Evolutionary conservation across 305 asterid genomes (phyloP).

Genomic region (Fraxinus floribunda): DNA sequence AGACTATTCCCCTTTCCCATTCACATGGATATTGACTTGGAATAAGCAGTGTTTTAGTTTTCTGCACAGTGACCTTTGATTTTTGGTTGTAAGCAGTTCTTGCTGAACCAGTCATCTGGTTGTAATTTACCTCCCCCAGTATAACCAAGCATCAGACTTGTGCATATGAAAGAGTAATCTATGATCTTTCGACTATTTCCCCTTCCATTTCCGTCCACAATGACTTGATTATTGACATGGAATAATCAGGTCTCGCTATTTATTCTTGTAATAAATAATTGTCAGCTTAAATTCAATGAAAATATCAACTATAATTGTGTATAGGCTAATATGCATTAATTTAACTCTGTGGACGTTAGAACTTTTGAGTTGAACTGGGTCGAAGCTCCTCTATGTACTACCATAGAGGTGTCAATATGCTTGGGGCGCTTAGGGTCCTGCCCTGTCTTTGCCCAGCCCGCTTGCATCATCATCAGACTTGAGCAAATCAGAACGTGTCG

Average conservation of each 20-base stretch:
- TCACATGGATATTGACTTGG: not conserved
- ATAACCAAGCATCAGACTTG: not conserved
- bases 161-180: not conserved
- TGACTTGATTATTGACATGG: not conserved
- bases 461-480: no score
- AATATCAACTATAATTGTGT: not conserved
- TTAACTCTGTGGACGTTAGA: not conserved
- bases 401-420: no score
- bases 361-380: not conserved
- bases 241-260: not conserved
- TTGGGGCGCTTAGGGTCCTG: no score
- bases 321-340: not conserved
- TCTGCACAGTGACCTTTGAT: not conserved
- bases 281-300: not conserved
- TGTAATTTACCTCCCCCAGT: not conserved
- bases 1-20: not conserved
- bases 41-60: not conserved
- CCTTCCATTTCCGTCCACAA: not conserved
- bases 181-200: not conserved
- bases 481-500: no score
- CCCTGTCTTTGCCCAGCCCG: no score
- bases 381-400: no score
- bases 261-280: not conserved
- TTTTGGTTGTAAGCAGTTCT: not conserved
- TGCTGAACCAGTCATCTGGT: not conserved